A percentile compares a stretch with the other conserved stretches of the same genome.
phyloP scores from a whole-genome alignment of 2,329 filamentous ascomycete species.

The Torrubiella hemipterigena region DNA sequence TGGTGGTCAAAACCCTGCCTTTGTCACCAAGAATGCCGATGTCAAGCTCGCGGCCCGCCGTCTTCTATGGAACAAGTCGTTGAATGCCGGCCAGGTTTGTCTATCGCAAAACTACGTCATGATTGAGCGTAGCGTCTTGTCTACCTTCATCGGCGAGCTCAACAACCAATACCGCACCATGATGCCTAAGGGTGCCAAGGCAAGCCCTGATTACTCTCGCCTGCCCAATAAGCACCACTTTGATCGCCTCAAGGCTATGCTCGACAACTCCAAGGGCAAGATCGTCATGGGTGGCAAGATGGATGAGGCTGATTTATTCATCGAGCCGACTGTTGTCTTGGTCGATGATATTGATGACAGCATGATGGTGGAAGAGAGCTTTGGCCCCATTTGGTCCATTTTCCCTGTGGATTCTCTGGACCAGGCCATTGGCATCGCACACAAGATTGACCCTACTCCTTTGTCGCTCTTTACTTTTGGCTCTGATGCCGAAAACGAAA shows the following conservation, averaged over 20 bases:
- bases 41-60: constrained; percentile 69
- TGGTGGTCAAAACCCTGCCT: constrained; percentile 83
- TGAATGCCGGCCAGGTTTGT: constrained; percentile 86
- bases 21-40: constrained; percentile 76
- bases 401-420: constrained; percentile 70
- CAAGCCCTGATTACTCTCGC: constrained; percentile 65
- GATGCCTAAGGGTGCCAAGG: constrained; percentile 70
- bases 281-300: constrained; percentile 78
- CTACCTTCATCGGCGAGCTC: constrained; percentile 62
- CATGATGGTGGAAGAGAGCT: constrained; percentile 74
- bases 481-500: constrained; percentile 62
- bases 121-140: constrained; percentile 62
- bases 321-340: constrained; percentile 86
- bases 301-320: constrained; percentile 70
- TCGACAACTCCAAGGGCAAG: constrained; percentile 73
- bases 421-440: constrained; percentile 72
- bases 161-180: constrained; percentile 62
- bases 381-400: constrained; percentile 84
- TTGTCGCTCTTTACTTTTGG: constrained; percentile 80
- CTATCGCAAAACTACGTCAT: constrained; percentile 88
- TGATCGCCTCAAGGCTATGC: constrained; percentile 74
- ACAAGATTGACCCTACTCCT: constrained; percentile 71
- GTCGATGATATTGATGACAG: constrained; percentile 60
- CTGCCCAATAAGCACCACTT: constrained; percentile 77
- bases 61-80: constrained; percentile 76